A percentile compares a stretch with the other conserved stretches of the same genome.
Evolutionary conservation across 2,329 filamentous ascomycete genomes (phyloP).

Genomic region (Penicillium sp.): DNA sequence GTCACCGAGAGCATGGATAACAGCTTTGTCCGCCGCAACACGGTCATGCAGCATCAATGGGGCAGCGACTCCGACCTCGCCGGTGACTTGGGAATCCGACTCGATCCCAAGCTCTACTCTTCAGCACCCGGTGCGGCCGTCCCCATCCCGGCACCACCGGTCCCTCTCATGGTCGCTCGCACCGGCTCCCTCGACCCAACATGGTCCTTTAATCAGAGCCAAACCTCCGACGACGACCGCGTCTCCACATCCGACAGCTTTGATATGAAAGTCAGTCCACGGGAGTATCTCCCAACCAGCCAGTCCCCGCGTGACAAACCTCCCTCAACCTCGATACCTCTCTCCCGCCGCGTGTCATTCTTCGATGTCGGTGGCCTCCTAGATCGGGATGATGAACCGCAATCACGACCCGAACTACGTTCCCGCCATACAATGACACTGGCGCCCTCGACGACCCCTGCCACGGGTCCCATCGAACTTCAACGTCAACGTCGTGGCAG

Average conservation of each 20-base stretch:
- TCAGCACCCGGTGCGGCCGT: constrained; percentile 9
- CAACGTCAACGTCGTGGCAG: constrained; percentile 29
- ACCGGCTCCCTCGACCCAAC: constrained; percentile 37
- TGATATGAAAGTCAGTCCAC: constrained; percentile 39
- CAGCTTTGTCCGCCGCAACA: constrained; percentile 49
- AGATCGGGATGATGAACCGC: constrained; percentile 44
- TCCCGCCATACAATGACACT: constrained; percentile 13
- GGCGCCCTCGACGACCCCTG: constrained; percentile 6
- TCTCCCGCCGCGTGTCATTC: constrained; percentile 70
- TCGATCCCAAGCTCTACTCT: constrained; percentile 56
- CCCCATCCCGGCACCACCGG: constrained; percentile 43
- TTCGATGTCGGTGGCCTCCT: constrained; percentile 83
- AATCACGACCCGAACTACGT: constrained; percentile 4
- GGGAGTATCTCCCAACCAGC: constrained; percentile 40
- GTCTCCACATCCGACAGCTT: constrained; percentile 37
- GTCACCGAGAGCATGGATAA: constrained; percentile 52
- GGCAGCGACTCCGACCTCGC: constrained; percentile 92
- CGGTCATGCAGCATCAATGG: constrained; percentile 71
- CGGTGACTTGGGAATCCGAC: constrained; percentile 73
- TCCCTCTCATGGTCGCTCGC: constrained; percentile 26
- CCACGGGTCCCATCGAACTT: not conserved
- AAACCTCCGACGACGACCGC: constrained; percentile 35
- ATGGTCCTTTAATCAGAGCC: constrained; percentile 38
- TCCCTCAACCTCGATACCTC: constrained; percentile 43
- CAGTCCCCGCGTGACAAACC: constrained; percentile 36